Evolutionary conservation across 2,329 filamentous ascomycete genomes (phyloP).

Genomic region (Aureobasidium leucospermi): DNA sequence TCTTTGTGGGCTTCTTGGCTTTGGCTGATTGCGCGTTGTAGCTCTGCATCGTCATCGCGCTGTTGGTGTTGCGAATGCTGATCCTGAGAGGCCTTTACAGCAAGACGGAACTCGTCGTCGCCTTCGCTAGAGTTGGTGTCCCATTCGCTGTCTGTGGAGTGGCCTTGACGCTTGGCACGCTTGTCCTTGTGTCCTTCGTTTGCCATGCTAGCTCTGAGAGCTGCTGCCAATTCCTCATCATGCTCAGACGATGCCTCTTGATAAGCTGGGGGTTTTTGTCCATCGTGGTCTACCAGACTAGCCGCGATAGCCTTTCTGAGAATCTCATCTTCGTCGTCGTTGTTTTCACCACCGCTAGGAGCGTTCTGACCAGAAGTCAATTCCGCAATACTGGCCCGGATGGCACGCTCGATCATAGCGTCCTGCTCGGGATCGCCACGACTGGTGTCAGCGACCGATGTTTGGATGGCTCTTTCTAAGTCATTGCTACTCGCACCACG

Average conservation of each 20-base stretch:
- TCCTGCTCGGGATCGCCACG: constrained; percentile 64
- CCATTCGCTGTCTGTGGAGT: not conserved
- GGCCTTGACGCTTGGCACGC: not conserved
- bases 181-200: not conserved
- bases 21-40: constrained; percentile 25
- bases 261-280: not conserved
- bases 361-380: constrained; percentile 27
- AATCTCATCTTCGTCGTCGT: constrained; percentile 30
- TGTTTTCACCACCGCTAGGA: not conserved
- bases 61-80: constrained; percentile 22
- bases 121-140: not conserved
- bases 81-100: constrained; percentile 5
- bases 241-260: not conserved
- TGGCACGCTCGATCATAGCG: constrained; percentile 61
- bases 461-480: constrained; percentile 64
- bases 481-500: constrained; percentile 30
- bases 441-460: constrained; percentile 63
- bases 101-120: constrained; percentile 23
- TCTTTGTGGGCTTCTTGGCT: constrained; percentile 30
- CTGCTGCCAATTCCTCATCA: constrained; percentile 28
- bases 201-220: constrained; percentile 29
- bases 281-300: constrained; percentile 34
- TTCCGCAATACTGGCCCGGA: constrained; percentile 63
- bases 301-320: constrained; percentile 45
- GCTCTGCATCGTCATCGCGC: constrained; percentile 24